Evolutionary conservation across 345 rosid species (phyloP), one percentile per base, ranked within the genome.

Genomic region (Sonneratia alba): DNA sequence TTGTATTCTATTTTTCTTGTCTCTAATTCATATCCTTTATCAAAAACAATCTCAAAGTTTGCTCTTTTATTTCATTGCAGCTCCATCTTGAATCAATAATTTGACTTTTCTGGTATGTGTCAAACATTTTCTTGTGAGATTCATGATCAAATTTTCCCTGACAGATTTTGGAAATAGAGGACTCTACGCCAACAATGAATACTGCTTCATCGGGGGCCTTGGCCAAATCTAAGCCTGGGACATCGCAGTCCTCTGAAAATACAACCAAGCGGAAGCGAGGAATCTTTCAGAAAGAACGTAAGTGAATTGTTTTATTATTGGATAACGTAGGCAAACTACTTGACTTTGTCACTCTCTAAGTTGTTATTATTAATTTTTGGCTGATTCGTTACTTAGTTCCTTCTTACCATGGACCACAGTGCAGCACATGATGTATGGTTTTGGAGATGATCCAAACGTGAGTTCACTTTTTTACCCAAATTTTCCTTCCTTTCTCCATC

Each of bases 401-500:
- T 13, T 36, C 32, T 59, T 24, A 59, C 36, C 22, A 4, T 53
- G 22, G 71, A 72, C 43, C 76, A 51, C 85, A 92, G 96, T 95
- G 88, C 96, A 87, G 82, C 99, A 90, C 75, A 95, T 92, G 99
- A 92, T 95, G 96, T 95, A 87, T 81, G 97, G 97, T 36, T 92
- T 90, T 40, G 96, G 99, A 19, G 97, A 94, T 73, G 97, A 94
- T 74, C 80, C 87, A 59, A 91, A 90, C 74, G 72, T 74, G 55
- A 74, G 71, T 67, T 36, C 18, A 14, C 56, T 45, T 36, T 45
- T 22, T 10, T 19, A 21, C 57, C 34, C 36, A 42, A 56, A 27
- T 49, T 9, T 0, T 65, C 57, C 45, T 27, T 34, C 10, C 22
- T 7, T 19, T 19, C 21, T 34, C 48, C n/a, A 13, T 70, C 56